These are phyloP conservation scores for Sporothrix variecibatus DNA, from an alignment of 2,329 filamentous ascomycete genomes.

Conservation along the genomic window DNA sequence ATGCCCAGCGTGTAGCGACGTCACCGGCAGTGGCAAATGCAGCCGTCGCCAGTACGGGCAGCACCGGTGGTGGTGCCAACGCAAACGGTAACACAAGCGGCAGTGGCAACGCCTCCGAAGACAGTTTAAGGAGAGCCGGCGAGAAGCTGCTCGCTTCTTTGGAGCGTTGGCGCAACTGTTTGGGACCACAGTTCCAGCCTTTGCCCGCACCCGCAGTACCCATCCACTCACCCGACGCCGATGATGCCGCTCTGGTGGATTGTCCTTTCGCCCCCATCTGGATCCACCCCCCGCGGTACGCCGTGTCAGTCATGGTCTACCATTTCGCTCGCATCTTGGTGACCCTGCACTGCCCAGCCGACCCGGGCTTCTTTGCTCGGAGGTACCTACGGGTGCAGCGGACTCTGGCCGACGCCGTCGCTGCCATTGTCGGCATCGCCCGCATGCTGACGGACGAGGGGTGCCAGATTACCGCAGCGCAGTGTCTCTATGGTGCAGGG, in stretches of 20 bases:
- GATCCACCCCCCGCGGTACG: conserved; percentile 52
- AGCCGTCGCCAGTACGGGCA: not conserved
- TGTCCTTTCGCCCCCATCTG: conserved; percentile 49
- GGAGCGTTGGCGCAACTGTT: not conserved
- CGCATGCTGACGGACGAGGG: conserved; percentile 45
- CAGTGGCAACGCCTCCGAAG: not conserved
- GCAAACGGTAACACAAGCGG: not conserved
- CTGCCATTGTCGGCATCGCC: conserved; percentile 53
- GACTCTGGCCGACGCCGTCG: conserved; percentile 49
- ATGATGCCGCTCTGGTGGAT: conserved; percentile 32
- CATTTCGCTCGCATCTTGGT: conserved; percentile 56
- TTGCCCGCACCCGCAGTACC: not conserved
- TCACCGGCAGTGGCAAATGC: not conserved
- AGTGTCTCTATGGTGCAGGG: conserved; percentile 47
- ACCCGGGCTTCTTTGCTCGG: conserved; percentile 35
- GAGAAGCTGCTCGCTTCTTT: not conserved
- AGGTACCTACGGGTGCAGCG: conserved; percentile 49
- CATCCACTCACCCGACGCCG: conserved; percentile 37
- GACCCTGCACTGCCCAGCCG: conserved; percentile 53
- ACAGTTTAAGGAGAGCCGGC: not conserved
- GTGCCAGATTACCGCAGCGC: conserved; percentile 47
- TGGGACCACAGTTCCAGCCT: not conserved
- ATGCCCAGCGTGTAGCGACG: not conserved
- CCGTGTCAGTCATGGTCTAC: conserved; percentile 53
- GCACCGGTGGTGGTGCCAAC: not conserved